phyloP scores from a whole-genome alignment of 768 basidiomycete genomes.

The Rhodotorula graminis region DNA sequence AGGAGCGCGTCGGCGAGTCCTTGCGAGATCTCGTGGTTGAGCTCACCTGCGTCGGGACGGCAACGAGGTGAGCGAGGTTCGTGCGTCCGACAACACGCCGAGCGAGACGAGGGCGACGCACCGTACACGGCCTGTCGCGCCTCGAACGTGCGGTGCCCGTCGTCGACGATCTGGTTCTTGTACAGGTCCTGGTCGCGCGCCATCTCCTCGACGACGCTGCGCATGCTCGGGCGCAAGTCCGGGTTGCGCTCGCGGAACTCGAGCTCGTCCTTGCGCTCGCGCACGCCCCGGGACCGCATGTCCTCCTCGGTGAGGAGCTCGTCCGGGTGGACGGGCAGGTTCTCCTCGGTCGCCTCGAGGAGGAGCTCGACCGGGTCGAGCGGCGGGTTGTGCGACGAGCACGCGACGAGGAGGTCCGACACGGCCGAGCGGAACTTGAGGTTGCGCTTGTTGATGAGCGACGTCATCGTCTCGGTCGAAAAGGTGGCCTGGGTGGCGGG shows the following conservation, averaged over 20 bases:
- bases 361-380: constrained; percentile 65
- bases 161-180: constrained; percentile 61
- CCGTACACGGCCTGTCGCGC: constrained; percentile 58
- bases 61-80: too few species aligned
- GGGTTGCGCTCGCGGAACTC: constrained; percentile 40
- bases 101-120: constrained; percentile 40
- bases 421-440: constrained; percentile 61
- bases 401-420: constrained; percentile 56
- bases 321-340: constrained; percentile 64
- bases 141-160: constrained; percentile 53
- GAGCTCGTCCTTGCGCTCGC: constrained; percentile 36
- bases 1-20: constrained; percentile 57
- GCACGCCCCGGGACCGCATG: constrained; percentile 19
- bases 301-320: constrained; percentile 21
- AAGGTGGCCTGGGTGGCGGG: constrained; percentile 39
- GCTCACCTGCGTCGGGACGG: constrained; percentile 38
- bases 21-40: constrained; percentile 60
- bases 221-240: constrained; percentile 58
- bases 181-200: constrained; percentile 57
- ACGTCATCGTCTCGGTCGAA: constrained; percentile 52
- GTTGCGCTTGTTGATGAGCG: constrained; percentile 67
- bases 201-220: constrained; percentile 59
- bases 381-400: constrained; percentile 36
- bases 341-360: constrained; percentile 62
- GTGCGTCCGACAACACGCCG: too few species aligned